Base-by-base conservation (phyloP, 2,329 filamentous ascomycete species). In the Leptoxyphium fumago region DNA sequence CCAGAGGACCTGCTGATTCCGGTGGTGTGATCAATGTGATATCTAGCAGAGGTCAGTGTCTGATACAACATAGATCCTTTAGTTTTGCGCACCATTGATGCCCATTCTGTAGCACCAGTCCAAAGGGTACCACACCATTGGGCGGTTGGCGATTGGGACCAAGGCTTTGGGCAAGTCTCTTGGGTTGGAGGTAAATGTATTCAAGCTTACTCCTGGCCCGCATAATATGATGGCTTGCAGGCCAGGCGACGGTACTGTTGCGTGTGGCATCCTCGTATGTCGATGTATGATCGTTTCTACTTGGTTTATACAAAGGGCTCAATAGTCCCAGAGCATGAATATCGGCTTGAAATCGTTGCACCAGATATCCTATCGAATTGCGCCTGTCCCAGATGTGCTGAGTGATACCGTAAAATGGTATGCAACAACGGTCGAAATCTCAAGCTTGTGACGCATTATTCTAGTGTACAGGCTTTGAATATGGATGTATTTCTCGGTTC, bases 91-190 rank as follows among this genome's bases (percentile, higher is more conserved):
- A 84, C 82, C 72, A 56, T 80, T 83, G 51, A 88, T 77, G 52
- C 84, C 84, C 61, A 82, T 84, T 32, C 84, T 77, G 58, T 86
- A 83, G 64, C 84, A 89, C 66, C 85, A 89, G 55, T 89, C 84
- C 36, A 91, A 75, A 5, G 84, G 80, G 61, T 91, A 91, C 82
- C 85, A 89, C 39, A 91, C 80, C 84, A 91, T 91, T 1, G 84
- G 84, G 52, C 84, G 68, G 61, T 91, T 91, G 30, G 84, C 84
- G 47, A 91, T 82, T 5, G 84, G 84, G 7, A 91, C 66, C 17
- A 91, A 73, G 9, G 84, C 84, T 64, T 91, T 91, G 9, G 84
- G 84, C 48, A 84, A 80, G 58, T 88, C 81, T 64, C 82, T 78
- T 5, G 84, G 81, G 48, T 80, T 84, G 2, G 82, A 80, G 2